Base-by-base conservation (phyloP, 208 protist genomes). In the Wallacemonas rigidus region DNA sequence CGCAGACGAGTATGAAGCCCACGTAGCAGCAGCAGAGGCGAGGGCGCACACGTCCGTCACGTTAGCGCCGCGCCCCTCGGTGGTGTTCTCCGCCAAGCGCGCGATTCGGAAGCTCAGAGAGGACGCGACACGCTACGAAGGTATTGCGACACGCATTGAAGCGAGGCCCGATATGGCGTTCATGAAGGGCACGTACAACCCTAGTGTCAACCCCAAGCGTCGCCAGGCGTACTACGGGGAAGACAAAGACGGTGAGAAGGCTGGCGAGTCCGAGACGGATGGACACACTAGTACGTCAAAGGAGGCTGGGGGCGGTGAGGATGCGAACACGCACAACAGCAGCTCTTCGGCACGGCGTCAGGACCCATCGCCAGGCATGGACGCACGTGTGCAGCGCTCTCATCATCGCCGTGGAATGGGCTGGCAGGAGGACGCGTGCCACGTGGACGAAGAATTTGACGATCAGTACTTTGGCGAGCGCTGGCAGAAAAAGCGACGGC, bases 161-260 rank as follows among this genome's bases (percentile, higher is more conserved):
- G 83, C 87, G 45, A 79, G 85, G 9, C 89, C 89, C 0, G 89
- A 92, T 63, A 87, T 90, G 72, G 84, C 83, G 9, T 95, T 91
- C 55, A 90, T 92, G 85, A 81, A 82, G 1, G 81, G 80, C 3
- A 40, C 12, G 2, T 55, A 69, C 41, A 60, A 56, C 44, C 14
- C 56, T 6, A 0, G 9, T 3, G 43, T 50, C 44, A 74, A 67
- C 26, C 9, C 41, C 7, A 38, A 15, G 12, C 41, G 41, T 26
- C 40, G 60, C 8, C 8, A 51, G 6, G 8, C 15, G 14, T 53
- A 58, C 48, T 54, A 41, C 51, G 61, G 56, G 38, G 62, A 64
- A 50, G 45, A 61, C 9, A 2, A 57, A 48, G 35, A 64, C 8
- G 58, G 11, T 8, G 26, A 40, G n/a, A 38, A 67, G n/a, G 47